Percentiles rank a stretch among this genome's conserved stretches.
Evolutionary conservation across 2,329 filamentous ascomycete genomes (phyloP).

Genomic region (Pseudopyricularia javanii): DNA sequence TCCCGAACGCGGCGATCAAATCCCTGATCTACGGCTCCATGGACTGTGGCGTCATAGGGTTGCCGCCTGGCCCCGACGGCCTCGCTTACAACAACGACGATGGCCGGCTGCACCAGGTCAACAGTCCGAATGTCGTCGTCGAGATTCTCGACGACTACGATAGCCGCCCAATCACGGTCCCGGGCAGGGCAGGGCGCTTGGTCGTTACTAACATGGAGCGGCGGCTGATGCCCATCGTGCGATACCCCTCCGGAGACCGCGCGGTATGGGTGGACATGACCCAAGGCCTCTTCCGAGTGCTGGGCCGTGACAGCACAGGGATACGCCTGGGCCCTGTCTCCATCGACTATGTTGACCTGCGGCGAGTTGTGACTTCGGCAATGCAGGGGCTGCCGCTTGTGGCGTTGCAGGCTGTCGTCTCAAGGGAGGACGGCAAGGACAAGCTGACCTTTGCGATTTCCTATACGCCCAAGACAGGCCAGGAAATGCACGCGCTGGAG

Average conservation of each 20-base stretch:
- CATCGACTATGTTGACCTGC: slow-evolving; percentile 3
- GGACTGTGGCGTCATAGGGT: slow-evolving; percentile 2
- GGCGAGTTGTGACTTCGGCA: neutral
- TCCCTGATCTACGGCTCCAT: slow-evolving; percentile 3
- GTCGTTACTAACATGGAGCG: slow-evolving; percentile 2
- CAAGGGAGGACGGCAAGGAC: neutral
- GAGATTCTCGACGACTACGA: neutral
- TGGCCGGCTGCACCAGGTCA: neutral
- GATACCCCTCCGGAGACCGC: slow-evolving; percentile 2
- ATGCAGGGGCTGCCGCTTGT: neutral
- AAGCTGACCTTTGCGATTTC: neutral
- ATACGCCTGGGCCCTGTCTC: slow-evolving; percentile 2
- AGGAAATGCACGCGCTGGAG: neutral
- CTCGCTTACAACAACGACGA: neutral
- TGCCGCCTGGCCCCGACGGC: neutral
- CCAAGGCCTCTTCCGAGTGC: neutral
- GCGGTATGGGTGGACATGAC: slow-evolving; percentile 1
- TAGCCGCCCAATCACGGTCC: neutral
- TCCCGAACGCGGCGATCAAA: neutral
- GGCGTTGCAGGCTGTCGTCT: neutral
- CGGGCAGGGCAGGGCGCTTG: neutral
- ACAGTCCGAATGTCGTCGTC: neutral
- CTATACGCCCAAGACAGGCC: neutral
- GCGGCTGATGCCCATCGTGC: slow-evolving; percentile 1
- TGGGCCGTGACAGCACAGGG: neutral